Conservation (phyloP, 2,329 filamentous ascomycete genomes). For the Teratosphaeria destructans region DNA sequence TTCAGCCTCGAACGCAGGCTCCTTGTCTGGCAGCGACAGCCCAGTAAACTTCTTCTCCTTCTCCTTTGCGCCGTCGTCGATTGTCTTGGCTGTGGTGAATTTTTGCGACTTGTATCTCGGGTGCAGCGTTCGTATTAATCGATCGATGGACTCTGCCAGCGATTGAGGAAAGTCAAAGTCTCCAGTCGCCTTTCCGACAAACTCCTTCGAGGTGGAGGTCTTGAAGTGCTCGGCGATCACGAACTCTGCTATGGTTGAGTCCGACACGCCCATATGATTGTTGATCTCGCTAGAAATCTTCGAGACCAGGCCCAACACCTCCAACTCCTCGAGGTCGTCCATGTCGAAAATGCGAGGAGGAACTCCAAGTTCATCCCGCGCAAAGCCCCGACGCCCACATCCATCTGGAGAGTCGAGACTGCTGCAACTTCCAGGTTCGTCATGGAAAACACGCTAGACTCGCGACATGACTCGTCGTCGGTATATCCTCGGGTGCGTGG, state of each 20-base stretch:
- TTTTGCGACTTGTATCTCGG: conserved; percentile 56
- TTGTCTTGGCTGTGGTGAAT: conserved; percentile 3
- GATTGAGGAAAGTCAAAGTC: conserved; percentile 75
- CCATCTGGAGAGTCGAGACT: neutral
- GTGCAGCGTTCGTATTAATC: conserved; percentile 79
- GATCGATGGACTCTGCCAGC: conserved; percentile 83
- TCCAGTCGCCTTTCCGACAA: conserved; percentile 66
- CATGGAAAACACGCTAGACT: neutral
- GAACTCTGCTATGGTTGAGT: conserved; percentile 94
- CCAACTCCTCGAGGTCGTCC: conserved; percentile 85
- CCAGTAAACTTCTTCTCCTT: conserved; percentile 87
- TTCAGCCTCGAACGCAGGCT: conserved; percentile 43
- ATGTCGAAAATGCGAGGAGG: conserved; percentile 36
- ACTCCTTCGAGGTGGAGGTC: conserved; percentile 59
- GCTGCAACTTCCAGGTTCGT: neutral
- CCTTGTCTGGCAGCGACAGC: conserved; percentile 73
- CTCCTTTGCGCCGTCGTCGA: neutral
- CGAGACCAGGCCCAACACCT: conserved; percentile 85
- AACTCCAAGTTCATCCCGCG: neutral
- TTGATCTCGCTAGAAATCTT: conserved; percentile 90
- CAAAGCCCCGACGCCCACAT: neutral
- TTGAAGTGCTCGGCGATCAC: conserved; percentile 82
- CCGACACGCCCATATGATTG: conserved; percentile 82
- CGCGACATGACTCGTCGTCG: neutral
- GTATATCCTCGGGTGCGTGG: neutral